A percentile compares a stretch with the other conserved stretches of the same genome.
phyloP scores from a whole-genome alignment of 23 red algal species.

The Porphyridium purpureum region DNA sequence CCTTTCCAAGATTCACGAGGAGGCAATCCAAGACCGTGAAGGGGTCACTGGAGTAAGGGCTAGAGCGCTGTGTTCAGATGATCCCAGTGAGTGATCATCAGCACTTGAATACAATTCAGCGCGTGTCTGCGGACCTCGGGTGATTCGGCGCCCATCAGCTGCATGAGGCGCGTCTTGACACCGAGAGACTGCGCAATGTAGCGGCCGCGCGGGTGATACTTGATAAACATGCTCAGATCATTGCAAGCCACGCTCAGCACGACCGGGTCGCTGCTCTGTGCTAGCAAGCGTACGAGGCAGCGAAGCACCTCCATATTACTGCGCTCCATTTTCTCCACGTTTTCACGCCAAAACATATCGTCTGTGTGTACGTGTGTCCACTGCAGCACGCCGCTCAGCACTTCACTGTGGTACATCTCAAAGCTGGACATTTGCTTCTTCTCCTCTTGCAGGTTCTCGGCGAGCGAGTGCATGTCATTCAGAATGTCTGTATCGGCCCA shows the following conservation, averaged over 20 bases:
- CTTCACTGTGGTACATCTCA: constrained; percentile 72
- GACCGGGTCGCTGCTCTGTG: constrained; percentile 28
- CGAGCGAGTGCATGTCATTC: constrained; percentile 38
- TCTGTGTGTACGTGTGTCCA: constrained; percentile 87
- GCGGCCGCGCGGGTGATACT: constrained; percentile 54
- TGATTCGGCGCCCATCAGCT: constrained; percentile 55
- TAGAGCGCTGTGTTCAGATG: too few relatives aligned
- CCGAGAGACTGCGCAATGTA: constrained; percentile 37
- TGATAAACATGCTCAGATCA: constrained; percentile 75
- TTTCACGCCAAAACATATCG: constrained; percentile 60
- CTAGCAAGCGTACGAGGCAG: constrained; percentile 32
- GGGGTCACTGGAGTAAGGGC: too few relatives aligned
- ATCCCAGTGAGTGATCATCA: constrained; percentile 30
- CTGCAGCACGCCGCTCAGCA: constrained; percentile 43
- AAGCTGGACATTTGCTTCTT: constrained; percentile 63
- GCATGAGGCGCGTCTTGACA: constrained; percentile 78
- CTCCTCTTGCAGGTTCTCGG: constrained; percentile 34
- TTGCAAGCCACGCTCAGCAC: constrained; percentile 63
- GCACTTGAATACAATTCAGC: constrained; percentile 48
- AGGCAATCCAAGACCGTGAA: too few relatives aligned
- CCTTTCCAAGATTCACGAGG: too few relatives aligned
- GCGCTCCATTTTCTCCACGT: constrained; percentile 55
- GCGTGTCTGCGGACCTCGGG: constrained; percentile 46
- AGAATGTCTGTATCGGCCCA: constrained; percentile 76
- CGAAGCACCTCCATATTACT: constrained; percentile 66